phyloP scores from a whole-genome alignment of 2,329 filamentous ascomycete species.

The Calonectria pauciramosa region DNA sequence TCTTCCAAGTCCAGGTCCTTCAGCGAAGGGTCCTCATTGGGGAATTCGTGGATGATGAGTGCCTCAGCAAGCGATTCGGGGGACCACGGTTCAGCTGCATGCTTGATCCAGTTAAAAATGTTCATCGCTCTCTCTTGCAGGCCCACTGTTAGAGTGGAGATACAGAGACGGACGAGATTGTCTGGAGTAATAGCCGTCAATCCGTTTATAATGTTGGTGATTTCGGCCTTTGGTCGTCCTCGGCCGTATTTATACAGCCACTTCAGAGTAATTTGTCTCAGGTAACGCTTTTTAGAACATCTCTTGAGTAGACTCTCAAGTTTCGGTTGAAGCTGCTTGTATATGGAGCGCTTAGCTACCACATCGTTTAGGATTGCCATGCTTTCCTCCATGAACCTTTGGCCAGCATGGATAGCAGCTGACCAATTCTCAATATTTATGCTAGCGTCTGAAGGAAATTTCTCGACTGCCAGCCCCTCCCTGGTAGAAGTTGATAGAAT shows the following conservation, averaged over 20 bases:
- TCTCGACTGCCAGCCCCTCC: neutral
- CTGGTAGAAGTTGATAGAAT: neutral
- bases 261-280: neutral
- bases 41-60: neutral
- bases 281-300: neutral
- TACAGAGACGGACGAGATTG: neutral
- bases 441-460: neutral
- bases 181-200: neutral
- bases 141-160: neutral
- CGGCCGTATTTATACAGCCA: neutral
- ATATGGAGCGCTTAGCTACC: neutral
- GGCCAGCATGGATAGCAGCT: neutral
- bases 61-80: neutral
- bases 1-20: neutral
- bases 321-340: neutral
- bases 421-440: neutral
- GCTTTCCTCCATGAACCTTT: neutral
- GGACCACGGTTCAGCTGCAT: neutral
- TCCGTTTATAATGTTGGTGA: neutral
- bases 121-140: neutral
- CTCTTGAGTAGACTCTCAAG: neutral
- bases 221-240: neutral
- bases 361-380: neutral
- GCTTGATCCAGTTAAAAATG: neutral
- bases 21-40: neutral